Evolutionary conservation across 1,284 basidiomycete genomes (phyloP).

Genomic region (Sporisorium iseilematis-ciliati): DNA sequence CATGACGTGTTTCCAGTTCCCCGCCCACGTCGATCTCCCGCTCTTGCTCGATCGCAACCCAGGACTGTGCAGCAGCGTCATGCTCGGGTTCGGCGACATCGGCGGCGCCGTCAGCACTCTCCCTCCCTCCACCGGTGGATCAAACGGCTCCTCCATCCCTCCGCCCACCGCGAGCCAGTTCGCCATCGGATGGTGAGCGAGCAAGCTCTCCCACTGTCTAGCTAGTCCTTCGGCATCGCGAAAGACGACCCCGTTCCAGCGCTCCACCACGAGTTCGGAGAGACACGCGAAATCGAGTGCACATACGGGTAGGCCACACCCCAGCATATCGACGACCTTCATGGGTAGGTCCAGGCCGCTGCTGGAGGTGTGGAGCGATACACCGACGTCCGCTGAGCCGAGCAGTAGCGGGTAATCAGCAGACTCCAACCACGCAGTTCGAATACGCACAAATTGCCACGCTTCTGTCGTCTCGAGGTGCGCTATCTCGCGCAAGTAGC

Average conservation of each 20-base stretch:
- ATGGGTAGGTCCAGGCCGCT: slow-evolving; percentile 94
- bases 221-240: slow-evolving; percentile 78
- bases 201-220: slow-evolving; percentile 75
- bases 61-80: slow-evolving; percentile 54
- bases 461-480: slow-evolving; percentile 75
- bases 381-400: slow-evolving; percentile 90
- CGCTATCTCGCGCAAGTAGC: slow-evolving; percentile 79
- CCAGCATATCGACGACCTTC: slow-evolving; percentile 99
- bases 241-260: slow-evolving; percentile 86
- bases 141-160: slow-evolving; percentile 41
- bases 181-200: slow-evolving; percentile 30
- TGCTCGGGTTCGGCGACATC: slow-evolving; percentile 42
- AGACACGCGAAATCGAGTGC: slow-evolving; percentile 89
- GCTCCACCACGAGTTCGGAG: slow-evolving; percentile 85
- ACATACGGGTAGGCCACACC: slow-evolving; percentile 91
- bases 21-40: slow-evolving; percentile 45
- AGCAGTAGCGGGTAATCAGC: slow-evolving; percentile 60
- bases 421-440: slow-evolving; percentile 73
- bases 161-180: slow-evolving; percentile 33
- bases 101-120: slow-evolving; percentile 11
- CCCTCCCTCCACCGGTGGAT: slow-evolving; percentile 2
- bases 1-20: slow-evolving; percentile 60
- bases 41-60: slow-evolving; percentile 6
- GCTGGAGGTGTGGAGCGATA: slow-evolving; percentile 90
- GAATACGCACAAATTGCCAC: slow-evolving; percentile 81